A percentile compares a stretch with the other conserved stretches of the same genome.
phyloP scores from a whole-genome alignment of 2,329 filamentous ascomycete species.

The Diaporthe citri region DNA sequence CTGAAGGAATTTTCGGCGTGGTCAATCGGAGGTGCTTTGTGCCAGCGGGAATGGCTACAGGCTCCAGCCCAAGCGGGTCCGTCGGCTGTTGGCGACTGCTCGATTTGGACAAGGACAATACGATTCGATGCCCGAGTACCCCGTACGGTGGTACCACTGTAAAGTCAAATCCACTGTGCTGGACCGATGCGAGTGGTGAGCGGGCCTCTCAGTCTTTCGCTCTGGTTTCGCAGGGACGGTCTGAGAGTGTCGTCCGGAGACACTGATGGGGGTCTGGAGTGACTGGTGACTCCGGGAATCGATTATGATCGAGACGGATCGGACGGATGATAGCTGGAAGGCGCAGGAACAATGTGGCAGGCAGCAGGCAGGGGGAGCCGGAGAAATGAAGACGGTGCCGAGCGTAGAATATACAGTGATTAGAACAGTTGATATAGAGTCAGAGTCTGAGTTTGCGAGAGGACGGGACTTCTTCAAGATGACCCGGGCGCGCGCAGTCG shows the following conservation, averaged over 20 bases:
- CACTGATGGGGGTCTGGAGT: slow-evolving; percentile 1
- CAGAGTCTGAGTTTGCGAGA: not conserved
- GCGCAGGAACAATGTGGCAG: slow-evolving; percentile 5
- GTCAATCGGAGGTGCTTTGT: slow-evolving; percentile 13
- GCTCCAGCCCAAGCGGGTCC: slow-evolving; percentile 32
- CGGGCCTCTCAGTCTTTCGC: not conserved
- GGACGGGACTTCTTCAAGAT: slow-evolving; percentile 31
- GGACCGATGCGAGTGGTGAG: slow-evolving; percentile 24
- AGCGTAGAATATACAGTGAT: slow-evolving; percentile 36
- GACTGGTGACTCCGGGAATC: slow-evolving; percentile 15
- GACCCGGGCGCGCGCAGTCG: slow-evolving; percentile 22
- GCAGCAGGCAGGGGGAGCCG: not conserved
- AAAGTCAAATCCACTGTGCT: slow-evolving; percentile 26
- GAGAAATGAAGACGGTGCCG: slow-evolving; percentile 31
- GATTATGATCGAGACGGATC: slow-evolving; percentile 18
- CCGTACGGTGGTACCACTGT: slow-evolving; percentile 29
- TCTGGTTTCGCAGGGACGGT: slow-evolving; percentile 17
- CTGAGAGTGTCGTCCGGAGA: slow-evolving; percentile 26
- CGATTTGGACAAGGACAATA: slow-evolving; percentile 21
- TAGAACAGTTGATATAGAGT: slow-evolving; percentile 14
- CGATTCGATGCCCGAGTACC: slow-evolving; percentile 31
- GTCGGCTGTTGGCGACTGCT: slow-evolving; percentile 26
- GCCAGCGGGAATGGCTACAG: slow-evolving; percentile 19
- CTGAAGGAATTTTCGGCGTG: slow-evolving; percentile 26
- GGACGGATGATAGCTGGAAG: not conserved